Evolutionary conservation across 805 yeast species (phyloP).

Genomic region (Lachancea lanzarotensis): DNA sequence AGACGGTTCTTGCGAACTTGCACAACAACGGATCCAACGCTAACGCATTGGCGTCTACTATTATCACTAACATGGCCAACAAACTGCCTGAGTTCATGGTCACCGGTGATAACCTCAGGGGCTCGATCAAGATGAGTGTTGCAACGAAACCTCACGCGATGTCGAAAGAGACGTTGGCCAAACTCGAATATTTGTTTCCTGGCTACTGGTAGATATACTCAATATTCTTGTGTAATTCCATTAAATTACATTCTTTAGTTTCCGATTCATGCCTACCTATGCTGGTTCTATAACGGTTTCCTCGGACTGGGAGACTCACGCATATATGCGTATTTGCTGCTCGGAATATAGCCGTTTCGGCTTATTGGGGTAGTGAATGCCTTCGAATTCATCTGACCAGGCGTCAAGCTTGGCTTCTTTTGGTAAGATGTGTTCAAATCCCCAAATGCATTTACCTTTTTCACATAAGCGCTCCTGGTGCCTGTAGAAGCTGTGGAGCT

Average conservation of each 20-base stretch:
- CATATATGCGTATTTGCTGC: slow-evolving; percentile 31
- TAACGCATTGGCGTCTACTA: slow-evolving; percentile 59
- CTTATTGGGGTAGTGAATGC: slow-evolving; percentile 9
- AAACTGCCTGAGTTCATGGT: slow-evolving; percentile 48
- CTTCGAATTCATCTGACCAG: slow-evolving; percentile 8
- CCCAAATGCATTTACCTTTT: slow-evolving; percentile 25
- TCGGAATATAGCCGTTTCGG: slow-evolving; percentile 29
- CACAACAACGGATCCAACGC: slow-evolving; percentile 86
- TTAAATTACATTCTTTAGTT: neutral
- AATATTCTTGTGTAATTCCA: slow-evolving; percentile 1
- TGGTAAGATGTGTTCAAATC: slow-evolving; percentile 7
- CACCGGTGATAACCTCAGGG: slow-evolving; percentile 65
- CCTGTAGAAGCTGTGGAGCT: slow-evolving; percentile 3
- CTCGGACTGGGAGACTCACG: slow-evolving; percentile 31
- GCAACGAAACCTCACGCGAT: slow-evolving; percentile 71
- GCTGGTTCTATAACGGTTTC: slow-evolving; percentile 13
- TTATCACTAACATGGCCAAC: slow-evolving; percentile 61
- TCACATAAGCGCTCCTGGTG: slow-evolving; percentile 16
- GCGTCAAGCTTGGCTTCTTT: slow-evolving; percentile 14
- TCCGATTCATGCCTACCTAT: neutral
- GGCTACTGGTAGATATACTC: slow-evolving; percentile 61
- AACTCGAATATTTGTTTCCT: slow-evolving; percentile 84
- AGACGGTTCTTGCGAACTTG: slow-evolving; percentile 86
- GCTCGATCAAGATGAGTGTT: slow-evolving; percentile 74
- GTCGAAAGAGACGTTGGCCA: slow-evolving; percentile 62